Percentiles rank a stretch among this genome's conserved stretches.
Evolutionary conservation across 139 green algal species (phyloP).

Genomic region (Closterium sp.): DNA sequence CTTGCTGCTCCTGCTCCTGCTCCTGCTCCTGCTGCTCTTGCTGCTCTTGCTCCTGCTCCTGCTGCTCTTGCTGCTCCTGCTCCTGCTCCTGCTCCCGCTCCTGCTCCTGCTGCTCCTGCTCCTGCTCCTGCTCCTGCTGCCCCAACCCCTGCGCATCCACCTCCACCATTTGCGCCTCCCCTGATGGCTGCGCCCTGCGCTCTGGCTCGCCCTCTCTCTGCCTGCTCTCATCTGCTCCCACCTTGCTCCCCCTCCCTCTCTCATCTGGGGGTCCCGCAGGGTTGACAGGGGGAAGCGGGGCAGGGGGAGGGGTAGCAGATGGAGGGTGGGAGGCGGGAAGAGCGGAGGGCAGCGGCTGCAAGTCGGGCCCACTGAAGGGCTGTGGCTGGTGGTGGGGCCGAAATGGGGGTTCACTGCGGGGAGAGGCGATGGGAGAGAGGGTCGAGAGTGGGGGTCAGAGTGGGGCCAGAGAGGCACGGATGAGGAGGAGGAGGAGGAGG

Average conservation of each 20-base stretch:
- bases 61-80: not conserved
- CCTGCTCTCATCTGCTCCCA: not conserved
- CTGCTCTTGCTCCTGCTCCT: no score
- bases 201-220: not conserved
- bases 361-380: not conserved
- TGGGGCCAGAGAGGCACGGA: not conserved
- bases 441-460: not conserved
- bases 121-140: not conserved
- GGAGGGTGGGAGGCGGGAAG: not conserved
- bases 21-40: not conserved
- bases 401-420: not conserved
- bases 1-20: not conserved
- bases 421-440: not conserved
- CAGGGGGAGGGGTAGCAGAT: not conserved
- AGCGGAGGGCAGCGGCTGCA: not conserved
- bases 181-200: no score
- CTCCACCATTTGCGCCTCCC: no score
- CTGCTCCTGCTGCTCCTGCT: no score
- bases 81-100: no score
- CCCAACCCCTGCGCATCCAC: no score
- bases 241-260: not conserved
- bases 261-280: not conserved
- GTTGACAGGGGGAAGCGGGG: not conserved
- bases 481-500: not conserved
- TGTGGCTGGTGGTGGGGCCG: not conserved